These are phyloP conservation scores for Leptodontidium sp. DNA, from an alignment of 2,329 filamentous ascomycete species.

Conservation along the genomic window DNA sequence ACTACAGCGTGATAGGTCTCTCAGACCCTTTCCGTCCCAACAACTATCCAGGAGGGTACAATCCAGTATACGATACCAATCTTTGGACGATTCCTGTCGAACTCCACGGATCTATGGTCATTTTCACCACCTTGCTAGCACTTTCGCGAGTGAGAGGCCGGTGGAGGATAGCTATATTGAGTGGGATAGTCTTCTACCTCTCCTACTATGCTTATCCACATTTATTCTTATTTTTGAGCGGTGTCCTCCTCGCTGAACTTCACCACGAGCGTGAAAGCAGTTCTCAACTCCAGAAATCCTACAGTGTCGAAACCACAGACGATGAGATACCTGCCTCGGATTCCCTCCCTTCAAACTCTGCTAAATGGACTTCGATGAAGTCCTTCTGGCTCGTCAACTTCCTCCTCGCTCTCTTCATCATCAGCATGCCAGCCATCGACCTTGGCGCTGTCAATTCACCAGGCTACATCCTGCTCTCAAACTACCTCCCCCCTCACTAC, in stretches of 20 bases:
- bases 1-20: conserved; percentile 4
- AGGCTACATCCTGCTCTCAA: conserved; percentile 17
- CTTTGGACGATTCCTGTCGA: conserved; percentile 39
- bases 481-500: conserved; percentile 16
- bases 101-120: conserved; percentile 36
- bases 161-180: conserved; percentile 7
- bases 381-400: conserved; percentile 26
- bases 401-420: conserved; percentile 20
- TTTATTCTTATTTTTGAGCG: conserved; percentile 34
- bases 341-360: background rate
- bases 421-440: conserved; percentile 26
- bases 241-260: conserved; percentile 31
- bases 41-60: background rate
- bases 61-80: conserved; percentile 19
- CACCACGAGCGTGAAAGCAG: conserved; percentile 10
- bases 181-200: conserved; percentile 22
- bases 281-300: background rate
- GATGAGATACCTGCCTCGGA: background rate
- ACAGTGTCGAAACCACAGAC: background rate
- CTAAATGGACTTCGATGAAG: background rate
- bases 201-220: conserved; percentile 29
- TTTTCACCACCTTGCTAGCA: conserved; percentile 31
- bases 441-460: conserved; percentile 7
- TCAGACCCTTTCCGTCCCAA: conserved; percentile 12
- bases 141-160: conserved; percentile 22